These are phyloP conservation scores for Ceratobasidium theobromae DNA, from an alignment of 1,284 basidiomycete genomes.

Conservation along the genomic window DNA sequence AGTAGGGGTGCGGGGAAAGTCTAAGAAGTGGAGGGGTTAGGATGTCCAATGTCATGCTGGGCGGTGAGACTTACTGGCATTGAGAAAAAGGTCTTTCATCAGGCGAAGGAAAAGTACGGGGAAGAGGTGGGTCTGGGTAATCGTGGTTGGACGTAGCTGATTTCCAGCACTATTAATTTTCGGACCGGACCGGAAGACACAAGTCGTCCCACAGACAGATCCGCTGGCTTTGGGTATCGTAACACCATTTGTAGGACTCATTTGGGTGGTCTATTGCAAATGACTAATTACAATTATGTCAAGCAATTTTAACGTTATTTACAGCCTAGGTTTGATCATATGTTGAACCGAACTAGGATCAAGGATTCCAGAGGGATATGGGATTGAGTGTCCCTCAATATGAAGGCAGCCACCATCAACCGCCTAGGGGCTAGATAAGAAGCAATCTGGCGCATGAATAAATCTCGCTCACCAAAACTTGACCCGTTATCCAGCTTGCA, in stretches of 20 bases:
- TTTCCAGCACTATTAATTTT: not conserved
- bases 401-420: constrained; percentile 70
- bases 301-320: constrained; percentile 9
- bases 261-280: not conserved
- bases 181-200: not conserved
- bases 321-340: constrained; percentile 50
- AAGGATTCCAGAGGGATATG: constrained; percentile 67
- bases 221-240: constrained; percentile 12
- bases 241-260: not conserved
- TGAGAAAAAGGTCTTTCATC: constrained; percentile 60
- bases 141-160: not conserved
- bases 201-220: too few relatives aligned
- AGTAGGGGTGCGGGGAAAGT: constrained; percentile 71
- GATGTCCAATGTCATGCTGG: too few relatives aligned
- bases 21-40: constrained; percentile 50
- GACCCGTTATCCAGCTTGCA: constrained; percentile 78
- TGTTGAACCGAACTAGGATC: constrained; percentile 49
- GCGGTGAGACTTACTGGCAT: constrained; percentile 67
- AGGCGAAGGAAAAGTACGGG: not conserved
- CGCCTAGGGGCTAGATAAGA: constrained; percentile 3
- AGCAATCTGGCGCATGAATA: not conserved
- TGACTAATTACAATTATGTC: not conserved
- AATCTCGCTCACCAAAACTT: constrained; percentile 56
- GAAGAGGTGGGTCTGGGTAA: too few relatives aligned
- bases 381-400: constrained; percentile 52